Evolutionary conservation across 176 grass and related monocot genomes (phyloP), one percentile per base, ranked within the genome.

Genomic region (Oryza meridionalis): DNA sequence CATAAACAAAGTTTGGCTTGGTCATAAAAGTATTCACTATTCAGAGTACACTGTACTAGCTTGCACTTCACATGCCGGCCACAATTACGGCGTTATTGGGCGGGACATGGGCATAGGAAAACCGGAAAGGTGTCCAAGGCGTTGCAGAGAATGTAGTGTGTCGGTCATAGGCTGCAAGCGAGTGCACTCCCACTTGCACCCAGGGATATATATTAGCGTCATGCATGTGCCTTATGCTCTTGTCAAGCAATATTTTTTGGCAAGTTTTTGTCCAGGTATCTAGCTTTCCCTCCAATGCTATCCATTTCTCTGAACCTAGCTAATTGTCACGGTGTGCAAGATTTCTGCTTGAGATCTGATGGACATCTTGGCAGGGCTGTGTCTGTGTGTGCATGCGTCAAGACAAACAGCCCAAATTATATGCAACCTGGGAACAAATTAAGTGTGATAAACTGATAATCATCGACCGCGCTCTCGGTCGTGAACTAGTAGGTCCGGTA

Each of bases 281-380:
- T 37, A 27, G 1, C 55, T 42, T 55, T 62, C 21, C 21, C 44
- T 29, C n/a, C 22, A 0, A 16, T 26, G 13, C 27, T 22, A 44
- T 45, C 82, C 73, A 15, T 31, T 43, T 27, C 46, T 17, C 33
- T 11, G 51, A 40, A 25, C 11, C 73, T 2, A 31, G 29, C 29
- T 65, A 11, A 63, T 63, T 69, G 76, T 76, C 19, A 26, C 14
- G 32, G 58, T n/a, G 44, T 40, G 42, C 8, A 81, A 68, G 73
- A 62, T 82, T 82, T 63, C 44, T 70, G 79, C 74, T 86, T 78
- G 67, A 35, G 25, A 80, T 62, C 47, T 59, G 19, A 47, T 69
- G 7, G 88, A 83, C 88, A 90, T 11, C 63, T 79, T 84, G 75
- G 27, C 84, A 84, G 80, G 29, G 31, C n/a, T 62, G 58, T 73